A percentile compares a stretch with the other conserved stretches of the same genome.
Conservation (phyloP, 2,329 filamentous ascomycete species). For the Colletotrichum chrysophilum region DNA sequence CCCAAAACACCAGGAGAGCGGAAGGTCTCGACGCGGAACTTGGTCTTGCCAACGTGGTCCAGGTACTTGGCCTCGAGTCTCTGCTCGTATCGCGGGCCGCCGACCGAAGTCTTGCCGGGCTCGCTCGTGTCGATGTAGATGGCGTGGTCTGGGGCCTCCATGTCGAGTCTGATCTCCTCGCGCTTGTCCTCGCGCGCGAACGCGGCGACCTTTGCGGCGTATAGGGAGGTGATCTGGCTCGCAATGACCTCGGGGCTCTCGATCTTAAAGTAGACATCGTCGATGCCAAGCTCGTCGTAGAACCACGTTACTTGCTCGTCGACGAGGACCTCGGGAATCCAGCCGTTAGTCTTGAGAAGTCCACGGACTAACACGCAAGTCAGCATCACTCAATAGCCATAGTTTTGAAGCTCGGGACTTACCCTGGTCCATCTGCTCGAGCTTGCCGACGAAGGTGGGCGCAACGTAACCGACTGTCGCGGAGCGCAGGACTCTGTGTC, state of each 20-base stretch:
- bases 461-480: slow-evolving; percentile 94
- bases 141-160: slow-evolving; percentile 92
- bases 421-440: slow-evolving; percentile 86
- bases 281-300: slow-evolving; percentile 96
- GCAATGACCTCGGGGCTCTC: slow-evolving; percentile 87
- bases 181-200: slow-evolving; percentile 92
- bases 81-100: slow-evolving; percentile 91
- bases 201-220: slow-evolving; percentile 94
- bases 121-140: slow-evolving; percentile 98
- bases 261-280: slow-evolving; percentile 97
- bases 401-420: slow-evolving; percentile 31
- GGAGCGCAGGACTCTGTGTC: slow-evolving; percentile 80
- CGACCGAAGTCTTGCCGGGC: slow-evolving; percentile 77
- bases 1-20: slow-evolving; percentile 85
- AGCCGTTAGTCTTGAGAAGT: slow-evolving; percentile 77
- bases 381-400: background rate
- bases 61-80: slow-evolving; percentile 95
- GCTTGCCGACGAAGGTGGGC: slow-evolving; percentile 91
- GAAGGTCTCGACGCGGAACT: slow-evolving; percentile 97
- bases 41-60: slow-evolving; percentile 74
- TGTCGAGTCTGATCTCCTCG: slow-evolving; percentile 92
- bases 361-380: slow-evolving; percentile 71
- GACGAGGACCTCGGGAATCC: slow-evolving; percentile 84
- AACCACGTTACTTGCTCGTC: slow-evolving; percentile 93
- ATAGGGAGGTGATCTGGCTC: slow-evolving; percentile 93